Base-by-base conservation (phyloP, 2,329 filamentous ascomycete species). In the Ophiocordyceps sinensis region DNA sequence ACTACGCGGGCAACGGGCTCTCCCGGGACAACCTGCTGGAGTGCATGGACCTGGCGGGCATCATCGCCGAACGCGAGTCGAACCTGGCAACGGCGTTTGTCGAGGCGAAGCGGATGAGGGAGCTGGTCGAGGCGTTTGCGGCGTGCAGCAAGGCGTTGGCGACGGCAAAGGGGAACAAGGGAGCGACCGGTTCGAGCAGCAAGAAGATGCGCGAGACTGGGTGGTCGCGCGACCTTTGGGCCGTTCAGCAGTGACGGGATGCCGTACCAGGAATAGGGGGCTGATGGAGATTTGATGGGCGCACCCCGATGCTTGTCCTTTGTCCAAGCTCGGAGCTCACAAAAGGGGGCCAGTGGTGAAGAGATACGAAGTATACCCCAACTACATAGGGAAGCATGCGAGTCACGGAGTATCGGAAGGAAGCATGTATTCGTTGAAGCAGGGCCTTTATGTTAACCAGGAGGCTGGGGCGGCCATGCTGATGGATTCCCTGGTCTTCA, bases 41-140 rank as follows among this genome's bases (percentile, higher is more conserved):
- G 54, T 84, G 81, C 52, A 89, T 98, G 83, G 85, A 94, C 44
- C 67, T 98, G 14, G 80, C 86, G 1, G 77, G 79, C 1, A 57
- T 79, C 2, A 73, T 94, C 39, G 85, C 89, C 2, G 77, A 82
- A 43, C 75, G 79, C 47, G 73, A 71, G 45, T 78, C 78, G 21
- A 78, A 81, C 49, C 61, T 89, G 34, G 75, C 80, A 2, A 61
- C 67, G 21, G 71, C 75, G 36, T 83, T 91, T 49, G 60, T 78
- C 41, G 68, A 71, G 41, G 71, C 76, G 3, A 71, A 71, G 28
- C 74, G 82, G 37, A 82, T 89, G 76, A 73, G 75, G 52, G 84
- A 89, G 63, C 66, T 91, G 34, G 73, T 88, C 12, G 77, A 83
- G 53, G 75, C 74, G 11, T 79, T 96, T 55, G 86, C 89, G 1